A percentile compares a stretch with the other conserved stretches of the same genome.
These are phyloP conservation scores for Scedosporium minutisporum DNA, from an alignment of 2,329 filamentous ascomycete species.

Conservation along the genomic window DNA sequence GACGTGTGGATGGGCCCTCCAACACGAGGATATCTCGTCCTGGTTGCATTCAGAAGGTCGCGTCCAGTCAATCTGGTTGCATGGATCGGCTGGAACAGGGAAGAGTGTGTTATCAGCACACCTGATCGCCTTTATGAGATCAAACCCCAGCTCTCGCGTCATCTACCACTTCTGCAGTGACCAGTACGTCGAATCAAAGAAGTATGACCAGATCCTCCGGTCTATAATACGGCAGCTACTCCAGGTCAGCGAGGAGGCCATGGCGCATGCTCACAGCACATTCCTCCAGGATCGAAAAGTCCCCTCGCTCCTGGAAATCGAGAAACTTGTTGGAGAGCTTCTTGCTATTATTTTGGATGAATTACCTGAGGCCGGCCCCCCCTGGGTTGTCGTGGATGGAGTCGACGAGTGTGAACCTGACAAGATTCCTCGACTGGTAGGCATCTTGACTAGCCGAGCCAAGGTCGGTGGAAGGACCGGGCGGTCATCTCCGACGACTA, in stretches of 20 bases:
- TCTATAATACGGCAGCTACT: conserved; percentile 9
- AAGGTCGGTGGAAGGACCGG: too few relatives aligned
- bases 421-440: neutral
- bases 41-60: neutral
- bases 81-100: neutral
- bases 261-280: conserved; percentile 1
- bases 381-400: conserved; percentile 5
- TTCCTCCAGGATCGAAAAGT: neutral
- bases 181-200: neutral
- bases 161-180: conserved; percentile 1
- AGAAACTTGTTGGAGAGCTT: conserved; percentile 1
- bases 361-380: conserved; percentile 1
- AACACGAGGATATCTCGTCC: neutral
- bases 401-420: conserved; percentile 2
- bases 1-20: neutral
- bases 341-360: conserved; percentile 3
- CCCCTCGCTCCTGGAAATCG: neutral
- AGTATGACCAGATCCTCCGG: conserved; percentile 4
- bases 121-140: neutral
- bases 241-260: neutral
- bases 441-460: neutral
- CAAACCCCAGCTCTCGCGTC: conserved; percentile 7
- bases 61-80: neutral
- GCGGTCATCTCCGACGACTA: neutral
- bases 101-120: neutral